These are phyloP conservation scores for Perkinsus chesapeaki DNA, from an alignment of 169 alveolate species.

Conservation along the genomic window DNA sequence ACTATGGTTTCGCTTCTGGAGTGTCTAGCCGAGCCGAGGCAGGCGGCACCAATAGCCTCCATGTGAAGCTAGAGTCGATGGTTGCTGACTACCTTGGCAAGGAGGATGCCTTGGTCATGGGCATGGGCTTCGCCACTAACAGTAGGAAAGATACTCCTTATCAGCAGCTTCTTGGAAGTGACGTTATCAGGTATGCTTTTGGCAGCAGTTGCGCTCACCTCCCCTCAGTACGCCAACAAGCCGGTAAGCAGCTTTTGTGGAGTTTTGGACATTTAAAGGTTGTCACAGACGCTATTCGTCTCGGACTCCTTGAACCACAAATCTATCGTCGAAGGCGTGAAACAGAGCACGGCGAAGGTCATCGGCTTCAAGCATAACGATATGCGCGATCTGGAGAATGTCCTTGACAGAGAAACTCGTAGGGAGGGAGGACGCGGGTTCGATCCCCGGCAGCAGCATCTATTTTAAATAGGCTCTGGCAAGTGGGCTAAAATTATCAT, in stretches of 20 bases:
- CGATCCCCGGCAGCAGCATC: not conserved
- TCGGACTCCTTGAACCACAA: constrained; percentile 15
- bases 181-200: not conserved
- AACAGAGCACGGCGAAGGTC: not conserved
- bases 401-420: not conserved
- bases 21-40: constrained; percentile 1
- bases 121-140: constrained; percentile 16
- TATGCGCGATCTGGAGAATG: constrained; percentile 12
- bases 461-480: not conserved
- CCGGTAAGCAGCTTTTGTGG: not conserved
- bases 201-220: not conserved
- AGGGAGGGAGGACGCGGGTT: not conserved
- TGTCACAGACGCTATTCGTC: not conserved
- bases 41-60: constrained; percentile 7
- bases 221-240: not conserved
- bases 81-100: constrained; percentile 13
- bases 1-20: constrained; percentile 2
- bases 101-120: constrained; percentile 14
- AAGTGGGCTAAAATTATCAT: constrained; percentile 8
- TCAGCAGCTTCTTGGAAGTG: no score
- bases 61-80: constrained; percentile 10
- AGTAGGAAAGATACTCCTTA: not conserved
- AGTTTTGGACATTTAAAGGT: not conserved
- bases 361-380: constrained; percentile 10
- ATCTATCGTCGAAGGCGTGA: constrained; percentile 14